These are phyloP conservation scores for Pseudopediastrum boryanum DNA, from an alignment of 139 green algal genomes.

Conservation along the genomic window DNA sequence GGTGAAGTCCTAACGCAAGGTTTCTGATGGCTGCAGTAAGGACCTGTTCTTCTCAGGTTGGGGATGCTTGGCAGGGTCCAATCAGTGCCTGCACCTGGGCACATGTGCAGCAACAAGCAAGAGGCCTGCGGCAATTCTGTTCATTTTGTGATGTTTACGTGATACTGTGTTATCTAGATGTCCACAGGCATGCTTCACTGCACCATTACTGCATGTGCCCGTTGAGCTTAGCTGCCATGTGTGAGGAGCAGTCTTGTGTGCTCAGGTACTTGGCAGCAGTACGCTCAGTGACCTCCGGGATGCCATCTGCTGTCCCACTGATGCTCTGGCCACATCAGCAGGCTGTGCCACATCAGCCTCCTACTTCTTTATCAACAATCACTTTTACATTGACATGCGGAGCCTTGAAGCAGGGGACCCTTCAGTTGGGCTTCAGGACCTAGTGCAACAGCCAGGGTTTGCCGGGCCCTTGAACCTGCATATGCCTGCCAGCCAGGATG, in stretches of 20 bases:
- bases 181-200: not conserved
- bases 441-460: not conserved
- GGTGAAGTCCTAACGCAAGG: too few relatives aligned
- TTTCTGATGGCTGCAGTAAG: too few relatives aligned
- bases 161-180: not conserved
- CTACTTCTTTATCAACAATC: not conserved
- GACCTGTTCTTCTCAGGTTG: too few relatives aligned
- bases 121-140: not conserved
- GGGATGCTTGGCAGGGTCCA: too few relatives aligned
- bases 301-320: not conserved
- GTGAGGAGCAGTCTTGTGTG: too few relatives aligned
- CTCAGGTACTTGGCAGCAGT: slow-evolving; percentile 14
- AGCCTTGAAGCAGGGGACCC: not conserved
- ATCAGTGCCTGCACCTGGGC: not conserved
- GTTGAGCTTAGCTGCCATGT: not conserved
- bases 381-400: not conserved
- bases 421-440: not conserved
- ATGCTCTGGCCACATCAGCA: not conserved
- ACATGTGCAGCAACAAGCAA: not conserved
- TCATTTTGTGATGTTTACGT: not conserved
- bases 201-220: not conserved
- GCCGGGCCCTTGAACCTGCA: not conserved
- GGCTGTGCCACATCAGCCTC: not conserved
- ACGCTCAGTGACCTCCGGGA: not conserved
- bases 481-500: too few relatives aligned